A percentile compares a stretch with the other conserved stretches of the same genome.
These are phyloP conservation scores for Colletotrichum sansevieriae DNA, from an alignment of 2,329 filamentous ascomycete genomes.

Conservation along the genomic window DNA sequence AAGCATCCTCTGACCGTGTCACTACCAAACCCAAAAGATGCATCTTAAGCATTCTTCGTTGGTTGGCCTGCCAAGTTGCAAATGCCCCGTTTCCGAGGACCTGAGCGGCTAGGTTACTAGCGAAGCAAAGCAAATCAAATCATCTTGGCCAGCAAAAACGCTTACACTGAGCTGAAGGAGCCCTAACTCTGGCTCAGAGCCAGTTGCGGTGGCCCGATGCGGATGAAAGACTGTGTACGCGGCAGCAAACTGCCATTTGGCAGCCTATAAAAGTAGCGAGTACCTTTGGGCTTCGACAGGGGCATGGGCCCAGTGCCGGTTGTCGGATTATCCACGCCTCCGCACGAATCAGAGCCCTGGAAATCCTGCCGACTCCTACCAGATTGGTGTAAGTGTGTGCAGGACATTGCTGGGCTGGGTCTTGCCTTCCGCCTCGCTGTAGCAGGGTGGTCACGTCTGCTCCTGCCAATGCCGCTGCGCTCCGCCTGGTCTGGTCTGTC, in stretches of 20 bases:
- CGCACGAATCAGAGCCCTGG: constrained; percentile 46
- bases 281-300: constrained; percentile 30
- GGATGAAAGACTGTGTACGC: background rate
- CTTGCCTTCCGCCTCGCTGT: constrained; percentile 42
- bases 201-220: constrained; percentile 2
- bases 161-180: constrained; percentile 28
- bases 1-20: constrained; percentile 5
- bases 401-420: constrained; percentile 41
- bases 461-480: constrained; percentile 33
- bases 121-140: background rate
- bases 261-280: constrained; percentile 19
- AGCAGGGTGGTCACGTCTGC: constrained; percentile 42
- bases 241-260: constrained; percentile 21
- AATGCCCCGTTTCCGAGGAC: constrained; percentile 30
- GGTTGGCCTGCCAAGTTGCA: constrained; percentile 40
- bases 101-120: constrained; percentile 23
- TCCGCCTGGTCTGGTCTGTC: constrained; percentile 27
- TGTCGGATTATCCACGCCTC: constrained; percentile 48
- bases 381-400: constrained; percentile 47
- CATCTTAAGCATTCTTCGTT: constrained; percentile 33
- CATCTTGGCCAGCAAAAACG: constrained; percentile 7
- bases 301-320: constrained; percentile 40
- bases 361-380: constrained; percentile 43
- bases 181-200: constrained; percentile 7
- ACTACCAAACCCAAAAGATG: background rate